Evolutionary conservation across 768 basidiomycete genomes (phyloP), one percentile per base, ranked within the genome.

Genomic region (Lentinus tigrinus): DNA sequence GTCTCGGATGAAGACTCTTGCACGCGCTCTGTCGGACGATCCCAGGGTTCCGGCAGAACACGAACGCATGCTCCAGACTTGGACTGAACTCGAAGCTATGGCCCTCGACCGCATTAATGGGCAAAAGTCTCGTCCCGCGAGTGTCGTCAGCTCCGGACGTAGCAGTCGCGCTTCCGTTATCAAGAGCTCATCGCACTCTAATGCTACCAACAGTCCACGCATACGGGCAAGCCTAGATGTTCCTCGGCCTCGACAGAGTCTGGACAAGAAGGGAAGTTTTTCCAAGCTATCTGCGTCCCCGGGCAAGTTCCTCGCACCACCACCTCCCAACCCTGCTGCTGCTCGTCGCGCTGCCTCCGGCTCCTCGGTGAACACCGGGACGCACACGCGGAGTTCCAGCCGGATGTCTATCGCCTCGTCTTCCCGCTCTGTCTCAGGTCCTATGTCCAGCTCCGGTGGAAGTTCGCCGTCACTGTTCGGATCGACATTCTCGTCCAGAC

Each of bases 81-180:
- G 89, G 89, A 70, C 68, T 21, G 93, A 95, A 72, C 74, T 95
- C 40, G 81, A 85, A 62, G 89, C 91, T 19, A 94, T 95, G 92
- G 85, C 79, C 37, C 78, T 77, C 44, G 92, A 94, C 59, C 80
- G 81, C 38, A 72, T 91, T 14, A 73, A 69, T 34, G 85, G 83
- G 13, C 81, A 73, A 61, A 85, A 79, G 63, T 89, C 89, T 46
- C 78, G 89, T 27, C 82, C 91, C 9, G 70, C 74, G 10, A 92
- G 91, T 67, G 78, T 78, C 14, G 71, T 83, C 62, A 88, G 87
- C 68, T 89, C 87, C 44, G 82, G 83, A 38, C 76, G 84, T 51
- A 81, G 77, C 57, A 88, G 83, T 65, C 78, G 79, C 56, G 72
- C 76, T 8, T 86, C 87, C 31, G 65, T 64, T 11, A 52, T 49